Percentiles rank a stretch among this genome's conserved stretches.
phyloP scores from a whole-genome alignment of 768 basidiomycete genomes.

The Tulasnella sp. region DNA sequence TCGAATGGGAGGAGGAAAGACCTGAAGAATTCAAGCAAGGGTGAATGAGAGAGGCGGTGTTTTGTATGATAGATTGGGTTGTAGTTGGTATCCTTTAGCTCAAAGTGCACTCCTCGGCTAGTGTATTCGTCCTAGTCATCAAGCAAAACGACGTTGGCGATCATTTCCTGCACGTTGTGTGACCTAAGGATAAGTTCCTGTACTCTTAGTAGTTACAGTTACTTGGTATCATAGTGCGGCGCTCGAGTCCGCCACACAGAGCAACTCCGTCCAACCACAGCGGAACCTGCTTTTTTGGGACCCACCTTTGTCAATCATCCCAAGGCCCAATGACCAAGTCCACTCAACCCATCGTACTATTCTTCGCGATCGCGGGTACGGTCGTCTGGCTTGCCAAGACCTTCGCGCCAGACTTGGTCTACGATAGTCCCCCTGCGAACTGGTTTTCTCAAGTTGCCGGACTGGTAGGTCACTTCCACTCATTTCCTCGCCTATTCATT shows the following conservation, averaged over 20 bases:
- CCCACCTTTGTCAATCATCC: neutral
- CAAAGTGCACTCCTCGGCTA: neutral
- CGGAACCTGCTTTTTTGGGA: neutral
- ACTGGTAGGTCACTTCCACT: neutral
- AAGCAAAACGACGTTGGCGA: too few relatives aligned
- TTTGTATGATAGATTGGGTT: neutral
- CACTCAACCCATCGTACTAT: neutral
- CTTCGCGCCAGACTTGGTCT: neutral
- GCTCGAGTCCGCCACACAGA: neutral
- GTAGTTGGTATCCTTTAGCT: neutral
- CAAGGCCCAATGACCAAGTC: neutral
- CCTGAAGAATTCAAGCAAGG: neutral
- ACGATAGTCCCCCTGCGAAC: neutral
- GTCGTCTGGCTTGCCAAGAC: neutral
- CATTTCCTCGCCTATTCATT: neutral
- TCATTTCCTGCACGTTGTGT: too few relatives aligned
- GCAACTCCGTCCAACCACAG: neutral
- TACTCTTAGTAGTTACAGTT: too few relatives aligned
- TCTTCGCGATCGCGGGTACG: neutral
- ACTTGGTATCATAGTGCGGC: too few relatives aligned
- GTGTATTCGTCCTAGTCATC: neutral
- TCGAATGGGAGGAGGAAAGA: neutral
- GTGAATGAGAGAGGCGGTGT: neutral
- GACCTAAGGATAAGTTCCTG: neutral
- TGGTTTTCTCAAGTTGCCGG: neutral